phyloP scores from a whole-genome alignment of 164 flowering plant genomes.

The Amborella trichopoda region DNA sequence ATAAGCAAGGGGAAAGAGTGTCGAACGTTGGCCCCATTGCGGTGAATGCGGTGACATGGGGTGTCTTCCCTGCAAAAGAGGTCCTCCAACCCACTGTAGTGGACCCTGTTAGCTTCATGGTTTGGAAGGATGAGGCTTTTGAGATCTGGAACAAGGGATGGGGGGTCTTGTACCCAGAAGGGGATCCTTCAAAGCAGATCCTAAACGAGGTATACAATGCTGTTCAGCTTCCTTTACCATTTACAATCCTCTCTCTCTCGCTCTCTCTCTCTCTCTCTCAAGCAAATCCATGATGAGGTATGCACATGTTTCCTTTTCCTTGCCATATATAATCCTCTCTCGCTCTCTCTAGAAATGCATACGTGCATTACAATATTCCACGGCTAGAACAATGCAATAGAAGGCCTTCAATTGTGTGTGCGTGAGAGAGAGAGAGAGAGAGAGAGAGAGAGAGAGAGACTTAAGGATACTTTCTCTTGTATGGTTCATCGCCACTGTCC shows the following conservation, averaged over 20 bases:
- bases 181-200: slow-evolving; percentile 52
- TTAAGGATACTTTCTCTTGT: no score
- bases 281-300: background rate
- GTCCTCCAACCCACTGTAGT: slow-evolving; percentile 88
- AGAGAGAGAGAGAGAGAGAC: no score
- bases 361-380: no score
- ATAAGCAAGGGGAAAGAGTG: slow-evolving; percentile 43
- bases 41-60: slow-evolving; percentile 96
- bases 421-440: no score
- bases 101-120: slow-evolving; percentile 73
- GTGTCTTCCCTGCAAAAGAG: slow-evolving; percentile 89
- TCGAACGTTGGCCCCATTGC: slow-evolving; percentile 35
- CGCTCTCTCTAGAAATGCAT: no score
- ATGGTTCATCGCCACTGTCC: no score
- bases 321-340: no score
- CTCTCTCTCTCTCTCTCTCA: background rate
- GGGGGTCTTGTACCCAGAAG: slow-evolving; percentile 63
- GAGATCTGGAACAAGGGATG: slow-evolving; percentile 81
- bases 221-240: background rate
- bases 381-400: no score
- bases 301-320: background rate
- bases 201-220: slow-evolving; percentile 48
- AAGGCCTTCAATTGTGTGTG: no score
- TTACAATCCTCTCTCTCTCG: background rate
- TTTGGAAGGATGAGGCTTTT: slow-evolving; percentile 97